A percentile compares a stretch with the other conserved stretches of the same genome.
Conservation (phyloP, 2,329 filamentous ascomycete species). For the Colletotrichum filicis region DNA sequence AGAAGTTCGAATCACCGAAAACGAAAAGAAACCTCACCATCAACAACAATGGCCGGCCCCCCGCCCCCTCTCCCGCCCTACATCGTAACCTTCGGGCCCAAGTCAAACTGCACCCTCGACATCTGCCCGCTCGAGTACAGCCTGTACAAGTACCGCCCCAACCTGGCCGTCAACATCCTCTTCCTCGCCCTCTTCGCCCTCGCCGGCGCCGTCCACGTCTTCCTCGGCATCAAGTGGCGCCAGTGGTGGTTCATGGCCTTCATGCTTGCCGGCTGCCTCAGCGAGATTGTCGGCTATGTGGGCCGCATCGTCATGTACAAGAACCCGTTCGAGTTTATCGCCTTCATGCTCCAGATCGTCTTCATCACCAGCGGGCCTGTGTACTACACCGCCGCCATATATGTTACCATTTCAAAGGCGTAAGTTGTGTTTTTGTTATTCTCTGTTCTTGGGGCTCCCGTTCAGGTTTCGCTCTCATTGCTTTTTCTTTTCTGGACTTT, state of each 20-base stretch:
- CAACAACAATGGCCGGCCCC: slow-evolving; percentile 38
- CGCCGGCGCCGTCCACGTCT: slow-evolving; percentile 57
- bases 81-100: slow-evolving; percentile 54
- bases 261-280: slow-evolving; percentile 66
- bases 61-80: slow-evolving; percentile 24
- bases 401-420: slow-evolving; percentile 66
- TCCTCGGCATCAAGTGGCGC: slow-evolving; percentile 58
- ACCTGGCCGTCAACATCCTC: slow-evolving; percentile 51
- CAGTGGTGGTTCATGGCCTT: slow-evolving; percentile 59
- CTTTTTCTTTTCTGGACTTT: neutral
- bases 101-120: slow-evolving; percentile 61
- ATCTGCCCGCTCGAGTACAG: slow-evolving; percentile 57
- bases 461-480: neutral
- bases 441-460: neutral
- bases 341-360: slow-evolving; percentile 74
- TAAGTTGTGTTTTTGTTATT: slow-evolving; percentile 34
- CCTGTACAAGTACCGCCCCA: slow-evolving; percentile 59
- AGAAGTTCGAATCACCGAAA: neutral
- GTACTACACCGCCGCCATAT: slow-evolving; percentile 71
- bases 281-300: slow-evolving; percentile 71
- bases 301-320: slow-evolving; percentile 67
- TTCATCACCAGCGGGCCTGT: slow-evolving; percentile 65
- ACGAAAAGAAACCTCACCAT: neutral
- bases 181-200: slow-evolving; percentile 58
- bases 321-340: slow-evolving; percentile 68